Conservation (phyloP, 495 filamentous ascomycete species). For the Aspergillus olivimuriae region DNA sequence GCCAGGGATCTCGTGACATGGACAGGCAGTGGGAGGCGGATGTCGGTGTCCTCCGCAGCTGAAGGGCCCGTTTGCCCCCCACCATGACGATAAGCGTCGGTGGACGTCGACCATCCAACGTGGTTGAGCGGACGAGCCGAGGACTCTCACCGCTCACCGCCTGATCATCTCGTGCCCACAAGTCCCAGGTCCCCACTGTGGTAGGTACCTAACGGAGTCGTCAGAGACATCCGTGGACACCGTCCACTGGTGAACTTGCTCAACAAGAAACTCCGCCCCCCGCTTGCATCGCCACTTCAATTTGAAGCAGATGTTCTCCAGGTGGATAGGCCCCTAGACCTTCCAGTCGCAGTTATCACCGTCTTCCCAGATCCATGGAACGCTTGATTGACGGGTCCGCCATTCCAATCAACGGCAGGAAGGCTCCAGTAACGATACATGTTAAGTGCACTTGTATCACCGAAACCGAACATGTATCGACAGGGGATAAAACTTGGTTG, state of each 20-base stretch:
- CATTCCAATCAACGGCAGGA: constrained; percentile 5
- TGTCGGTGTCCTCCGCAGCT: neutral
- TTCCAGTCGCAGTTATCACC: constrained; percentile 6
- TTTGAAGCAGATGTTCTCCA: neutral
- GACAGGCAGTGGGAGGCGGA: too few relatives aligned
- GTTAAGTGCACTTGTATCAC: neutral
- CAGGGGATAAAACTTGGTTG: neutral
- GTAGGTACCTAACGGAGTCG: neutral
- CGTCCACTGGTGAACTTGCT: too few relatives aligned
- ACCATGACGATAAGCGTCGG: constrained; percentile 7
- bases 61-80: too few relatives aligned
- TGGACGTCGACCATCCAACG: neutral
- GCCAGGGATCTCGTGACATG: too few relatives aligned
- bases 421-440: neutral
- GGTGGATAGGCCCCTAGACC: constrained; percentile 1
- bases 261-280: neutral
- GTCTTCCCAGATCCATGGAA: constrained; percentile 14
- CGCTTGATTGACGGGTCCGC: constrained; percentile 3
- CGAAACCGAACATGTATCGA: constrained; percentile 18
- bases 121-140: neutral
- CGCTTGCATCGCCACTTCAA: constrained; percentile 10
- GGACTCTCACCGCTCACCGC: neutral
- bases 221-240: too few relatives aligned
- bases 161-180: neutral
- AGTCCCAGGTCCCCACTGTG: neutral